A percentile compares a stretch with the other conserved stretches of the same genome.
Conservation (phyloP, 352 stramenopile species). For the Globisporangium cylindrosporum region DNA sequence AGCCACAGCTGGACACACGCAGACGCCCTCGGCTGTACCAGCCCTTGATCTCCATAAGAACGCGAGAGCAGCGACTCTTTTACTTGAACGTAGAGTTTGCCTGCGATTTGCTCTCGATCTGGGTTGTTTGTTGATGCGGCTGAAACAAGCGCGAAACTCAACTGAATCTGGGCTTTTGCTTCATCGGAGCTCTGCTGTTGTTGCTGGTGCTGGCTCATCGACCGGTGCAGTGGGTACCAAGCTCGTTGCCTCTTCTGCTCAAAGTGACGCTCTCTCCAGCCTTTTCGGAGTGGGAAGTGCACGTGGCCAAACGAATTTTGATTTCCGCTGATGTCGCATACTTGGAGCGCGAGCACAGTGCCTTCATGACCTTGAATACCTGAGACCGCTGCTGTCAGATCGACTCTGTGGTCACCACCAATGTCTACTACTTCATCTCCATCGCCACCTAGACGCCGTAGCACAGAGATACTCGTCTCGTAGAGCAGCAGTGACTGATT, state of each 20-base stretch:
- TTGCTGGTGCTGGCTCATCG: neutral
- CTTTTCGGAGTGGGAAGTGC: conserved; percentile 31
- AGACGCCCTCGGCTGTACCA: conserved; percentile 8
- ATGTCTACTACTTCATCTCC: conserved; percentile 12
- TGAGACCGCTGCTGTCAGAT: conserved; percentile 20
- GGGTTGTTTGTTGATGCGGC: neutral
- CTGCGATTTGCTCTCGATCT: neutral
- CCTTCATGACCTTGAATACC: neutral
- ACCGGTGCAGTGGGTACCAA: conserved; percentile 11
- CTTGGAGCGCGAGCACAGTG: conserved; percentile 21
- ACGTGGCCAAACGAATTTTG: conserved; percentile 20
- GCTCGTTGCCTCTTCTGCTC: neutral
- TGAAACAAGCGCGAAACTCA: conserved; percentile 12
- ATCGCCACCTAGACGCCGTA: neutral
- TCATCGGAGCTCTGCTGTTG: too few relatives aligned
- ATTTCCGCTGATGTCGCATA: conserved; percentile 17
- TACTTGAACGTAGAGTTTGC: conserved; percentile 8
- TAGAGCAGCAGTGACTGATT: neutral
- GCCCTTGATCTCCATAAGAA: neutral
- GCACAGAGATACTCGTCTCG: conserved; percentile 1
- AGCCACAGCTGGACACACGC: conserved; percentile 15
- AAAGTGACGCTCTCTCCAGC: conserved; percentile 24
- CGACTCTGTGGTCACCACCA: conserved; percentile 11
- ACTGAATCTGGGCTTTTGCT: conserved; percentile 4
- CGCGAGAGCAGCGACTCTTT: neutral